Percentiles rank a stretch among this genome's conserved stretches.
phyloP scores from a whole-genome alignment of 441 rosid genomes.

The Omphalea diandra region DNA sequence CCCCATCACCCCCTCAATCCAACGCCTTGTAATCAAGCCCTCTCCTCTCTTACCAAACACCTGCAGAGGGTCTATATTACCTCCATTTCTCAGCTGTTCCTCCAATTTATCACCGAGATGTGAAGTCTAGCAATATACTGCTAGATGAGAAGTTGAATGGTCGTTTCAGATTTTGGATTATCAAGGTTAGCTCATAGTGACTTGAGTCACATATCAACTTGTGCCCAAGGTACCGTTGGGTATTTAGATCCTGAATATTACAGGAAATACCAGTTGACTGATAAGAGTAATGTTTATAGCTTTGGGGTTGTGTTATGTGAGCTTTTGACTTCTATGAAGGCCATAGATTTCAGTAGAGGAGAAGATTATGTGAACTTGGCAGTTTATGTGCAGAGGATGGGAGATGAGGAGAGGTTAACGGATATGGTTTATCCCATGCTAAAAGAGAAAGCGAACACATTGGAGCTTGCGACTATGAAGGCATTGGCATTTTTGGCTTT shows the following conservation, averaged over 20 bases:
- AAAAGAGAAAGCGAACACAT: slow-evolving; percentile 28
- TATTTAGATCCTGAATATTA: slow-evolving; percentile 59
- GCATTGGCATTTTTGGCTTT: slow-evolving; percentile 44
- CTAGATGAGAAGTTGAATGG: slow-evolving; percentile 46
- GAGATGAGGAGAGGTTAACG: slow-evolving; percentile 44
- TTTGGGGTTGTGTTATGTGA: slow-evolving; percentile 59
- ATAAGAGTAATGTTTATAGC: slow-evolving; percentile 60
- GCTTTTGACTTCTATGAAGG: slow-evolving; percentile 48
- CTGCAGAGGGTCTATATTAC: slow-evolving; percentile 58
- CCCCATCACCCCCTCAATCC: slow-evolving; percentile 37
- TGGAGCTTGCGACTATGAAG: slow-evolving; percentile 48
- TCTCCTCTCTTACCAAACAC: slow-evolving; percentile 34
- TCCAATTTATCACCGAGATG: slow-evolving; percentile 54
- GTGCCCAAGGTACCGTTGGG: slow-evolving; percentile 60
- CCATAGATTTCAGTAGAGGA: slow-evolving; percentile 47
- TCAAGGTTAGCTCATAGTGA: slow-evolving; percentile 53
- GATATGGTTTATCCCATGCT: slow-evolving; percentile 39
- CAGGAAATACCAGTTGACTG: slow-evolving; percentile 46
- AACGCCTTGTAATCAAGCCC: slow-evolving; percentile 47
- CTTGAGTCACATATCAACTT: slow-evolving; percentile 51
- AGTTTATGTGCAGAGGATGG: slow-evolving; percentile 40
- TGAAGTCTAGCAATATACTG: slow-evolving; percentile 56
- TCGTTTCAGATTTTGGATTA: slow-evolving; percentile 57
- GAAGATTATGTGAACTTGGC: slow-evolving; percentile 55
- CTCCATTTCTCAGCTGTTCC: slow-evolving; percentile 51